phyloP scores from a whole-genome alignment of 805 yeast genomes.

The Yarrowia sp. region DNA sequence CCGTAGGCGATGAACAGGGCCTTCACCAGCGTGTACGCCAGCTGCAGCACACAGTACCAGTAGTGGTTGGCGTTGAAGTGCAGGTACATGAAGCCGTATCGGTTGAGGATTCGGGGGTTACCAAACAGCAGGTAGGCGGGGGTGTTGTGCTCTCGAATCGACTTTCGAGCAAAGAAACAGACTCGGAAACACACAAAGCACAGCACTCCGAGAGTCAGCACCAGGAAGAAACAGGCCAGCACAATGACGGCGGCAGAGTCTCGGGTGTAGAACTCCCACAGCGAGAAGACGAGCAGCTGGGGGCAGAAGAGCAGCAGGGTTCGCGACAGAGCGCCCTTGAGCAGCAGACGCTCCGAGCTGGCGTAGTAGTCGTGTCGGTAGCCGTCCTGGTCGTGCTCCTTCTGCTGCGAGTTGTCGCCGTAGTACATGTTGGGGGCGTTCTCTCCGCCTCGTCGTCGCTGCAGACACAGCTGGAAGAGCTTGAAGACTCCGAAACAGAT shows the following conservation, averaged over 20 bases:
- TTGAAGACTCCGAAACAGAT: slow-evolving; percentile 25
- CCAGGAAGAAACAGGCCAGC: slow-evolving; percentile 72
- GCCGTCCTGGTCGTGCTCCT: slow-evolving; percentile 50
- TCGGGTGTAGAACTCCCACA: slow-evolving; percentile 83
- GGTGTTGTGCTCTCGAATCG: slow-evolving; percentile 75
- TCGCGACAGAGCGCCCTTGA: slow-evolving; percentile 81
- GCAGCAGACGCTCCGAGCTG: slow-evolving; percentile 51
- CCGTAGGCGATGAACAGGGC: slow-evolving; percentile 72
- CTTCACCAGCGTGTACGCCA: slow-evolving; percentile 53
- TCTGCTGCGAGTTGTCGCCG: slow-evolving; percentile 19
- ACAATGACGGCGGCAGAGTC: slow-evolving; percentile 92
- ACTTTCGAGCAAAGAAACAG: slow-evolving; percentile 53
- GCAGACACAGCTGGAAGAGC: slow-evolving; percentile 27
- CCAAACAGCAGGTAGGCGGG: slow-evolving; percentile 93
- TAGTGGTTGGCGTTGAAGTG: slow-evolving; percentile 87
- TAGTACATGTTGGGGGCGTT: slow-evolving; percentile 11
- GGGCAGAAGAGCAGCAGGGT: slow-evolving; percentile 86
- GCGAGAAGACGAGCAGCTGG: slow-evolving; percentile 77
- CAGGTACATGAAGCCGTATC: slow-evolving; percentile 90
- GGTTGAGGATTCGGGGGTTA: slow-evolving; percentile 76
- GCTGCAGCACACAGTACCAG: slow-evolving; percentile 81
- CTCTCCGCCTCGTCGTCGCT: slow-evolving; percentile 22
- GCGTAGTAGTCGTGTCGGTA: slow-evolving; percentile 83
- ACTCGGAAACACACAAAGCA: slow-evolving; percentile 72
- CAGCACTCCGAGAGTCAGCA: slow-evolving; percentile 66